Evolutionary conservation across 1,284 basidiomycete genomes (phyloP).

Genomic region (Xerocomus cyaneibrunnescens): DNA sequence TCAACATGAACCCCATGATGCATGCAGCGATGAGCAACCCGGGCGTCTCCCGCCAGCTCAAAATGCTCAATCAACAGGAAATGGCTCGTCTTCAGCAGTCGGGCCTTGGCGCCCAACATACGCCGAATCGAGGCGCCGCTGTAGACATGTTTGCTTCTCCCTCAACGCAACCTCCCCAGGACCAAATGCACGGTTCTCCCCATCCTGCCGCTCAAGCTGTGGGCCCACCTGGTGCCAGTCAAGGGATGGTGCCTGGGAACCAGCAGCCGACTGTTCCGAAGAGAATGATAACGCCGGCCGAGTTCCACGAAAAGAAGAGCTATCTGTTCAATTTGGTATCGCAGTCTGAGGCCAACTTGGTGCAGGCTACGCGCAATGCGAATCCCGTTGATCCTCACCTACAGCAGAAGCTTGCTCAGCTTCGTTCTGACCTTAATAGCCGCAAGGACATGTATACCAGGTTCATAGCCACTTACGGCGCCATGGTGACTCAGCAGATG

Average conservation of each 20-base stretch:
- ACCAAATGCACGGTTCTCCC: slow-evolving; percentile 51
- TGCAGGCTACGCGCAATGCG: slow-evolving; percentile 20
- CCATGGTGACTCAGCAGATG: slow-evolving; percentile 29
- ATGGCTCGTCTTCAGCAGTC: slow-evolving; percentile 38
- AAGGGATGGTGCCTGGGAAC: slow-evolving; percentile 26
- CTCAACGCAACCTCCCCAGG: slow-evolving; percentile 39
- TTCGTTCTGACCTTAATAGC: slow-evolving; percentile 33
- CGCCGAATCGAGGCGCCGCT: slow-evolving; percentile 36
- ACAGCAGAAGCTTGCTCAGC: slow-evolving; percentile 31
- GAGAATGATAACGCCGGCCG: slow-evolving; percentile 19
- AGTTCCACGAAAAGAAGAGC: slow-evolving; percentile 28
- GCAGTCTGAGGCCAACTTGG: slow-evolving; percentile 22
- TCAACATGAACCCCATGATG: slow-evolving; percentile 39
- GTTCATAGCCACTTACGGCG: slow-evolving; percentile 27
- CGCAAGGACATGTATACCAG: slow-evolving; percentile 41
- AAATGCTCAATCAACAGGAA: slow-evolving; percentile 48
- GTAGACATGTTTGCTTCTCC: slow-evolving; percentile 46
- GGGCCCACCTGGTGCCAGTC: slow-evolving; percentile 20
- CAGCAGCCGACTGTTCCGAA: slow-evolving; percentile 21
- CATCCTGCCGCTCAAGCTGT: slow-evolving; percentile 35
- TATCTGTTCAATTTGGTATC: slow-evolving; percentile 17
- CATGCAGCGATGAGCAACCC: slow-evolving; percentile 39
- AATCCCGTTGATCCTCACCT: slow-evolving; percentile 30
- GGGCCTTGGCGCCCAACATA: slow-evolving; percentile 29
- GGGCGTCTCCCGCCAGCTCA: slow-evolving; percentile 43